A percentile compares a stretch with the other conserved stretches of the same genome.
Evolutionary conservation across 306 rosid species (phyloP).

Genomic region (Sphenostylis stenocarpa): DNA sequence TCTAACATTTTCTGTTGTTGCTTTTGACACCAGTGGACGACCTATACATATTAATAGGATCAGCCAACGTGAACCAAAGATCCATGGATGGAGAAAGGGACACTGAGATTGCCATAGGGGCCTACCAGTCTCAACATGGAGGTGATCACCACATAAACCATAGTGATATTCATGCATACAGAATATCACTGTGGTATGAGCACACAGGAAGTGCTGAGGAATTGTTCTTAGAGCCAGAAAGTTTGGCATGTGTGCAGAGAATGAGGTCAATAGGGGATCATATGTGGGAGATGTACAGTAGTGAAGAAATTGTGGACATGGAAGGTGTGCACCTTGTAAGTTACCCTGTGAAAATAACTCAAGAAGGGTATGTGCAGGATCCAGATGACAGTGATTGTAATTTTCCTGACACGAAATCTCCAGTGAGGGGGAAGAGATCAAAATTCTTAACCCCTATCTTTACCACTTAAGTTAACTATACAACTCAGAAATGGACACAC

Average conservation of each 20-base stretch:
- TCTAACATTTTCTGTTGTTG: constrained; percentile 16
- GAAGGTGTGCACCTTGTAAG: constrained; percentile 77
- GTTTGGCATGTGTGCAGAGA: constrained; percentile 42
- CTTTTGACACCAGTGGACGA: constrained; percentile 71
- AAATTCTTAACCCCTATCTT: constrained; percentile 55
- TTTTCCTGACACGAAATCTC: constrained; percentile 77
- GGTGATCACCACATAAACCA: constrained; percentile 14
- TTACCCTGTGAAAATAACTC: constrained; percentile 61
- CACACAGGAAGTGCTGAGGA: constrained; percentile 52
- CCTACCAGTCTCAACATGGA: constrained; percentile 50
- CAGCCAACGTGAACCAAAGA: constrained; percentile 93
- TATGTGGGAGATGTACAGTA: constrained; percentile 63
- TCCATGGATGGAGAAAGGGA: constrained; percentile 95
- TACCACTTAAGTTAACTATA: constrained; percentile 51
- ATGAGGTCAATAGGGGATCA: constrained; percentile 45
- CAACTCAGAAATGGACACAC: not conserved
- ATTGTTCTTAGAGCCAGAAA: constrained; percentile 47
- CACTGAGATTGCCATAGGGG: constrained; percentile 91
- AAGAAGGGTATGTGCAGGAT: constrained; percentile 56
- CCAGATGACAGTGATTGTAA: constrained; percentile 30
- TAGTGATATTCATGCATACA: constrained; percentile 60
- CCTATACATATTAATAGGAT: constrained; percentile 79
- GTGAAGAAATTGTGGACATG: constrained; percentile 72
- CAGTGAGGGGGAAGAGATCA: constrained; percentile 68
- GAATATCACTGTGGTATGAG: constrained; percentile 87